A percentile compares a stretch with the other conserved stretches of the same genome.
Conservation (phyloP, 345 rosid species). For the Salix suchowensis region DNA sequence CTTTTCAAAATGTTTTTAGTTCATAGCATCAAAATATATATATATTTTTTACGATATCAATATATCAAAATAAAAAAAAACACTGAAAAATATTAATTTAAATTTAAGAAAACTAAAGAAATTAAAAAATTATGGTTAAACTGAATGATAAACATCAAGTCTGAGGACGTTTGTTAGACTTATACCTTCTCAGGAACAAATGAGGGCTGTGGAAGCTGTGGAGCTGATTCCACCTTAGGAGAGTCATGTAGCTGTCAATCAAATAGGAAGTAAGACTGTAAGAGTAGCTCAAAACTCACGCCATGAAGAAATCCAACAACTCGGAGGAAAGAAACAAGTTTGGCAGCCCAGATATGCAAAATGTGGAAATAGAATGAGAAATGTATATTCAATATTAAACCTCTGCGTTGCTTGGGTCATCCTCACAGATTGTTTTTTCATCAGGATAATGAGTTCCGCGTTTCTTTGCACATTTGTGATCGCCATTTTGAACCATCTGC, state of each 20-base stretch:
- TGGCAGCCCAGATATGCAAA: background rate
- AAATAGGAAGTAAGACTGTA: conserved; percentile 3
- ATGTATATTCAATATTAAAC: conserved; percentile 17
- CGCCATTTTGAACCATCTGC: conserved; percentile 74
- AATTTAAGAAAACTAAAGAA: too few species aligned
- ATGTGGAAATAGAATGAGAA: background rate
- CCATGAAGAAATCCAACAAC: background rate
- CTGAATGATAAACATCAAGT: too few species aligned
- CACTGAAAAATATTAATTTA: too few species aligned
- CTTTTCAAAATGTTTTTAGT: too few species aligned
- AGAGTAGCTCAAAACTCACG: background rate
- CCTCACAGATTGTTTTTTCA: conserved; percentile 52
- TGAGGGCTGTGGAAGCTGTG: conserved; percentile 23
- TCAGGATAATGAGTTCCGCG: conserved; percentile 20
- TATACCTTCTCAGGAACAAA: conserved; percentile 37
- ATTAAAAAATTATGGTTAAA: too few species aligned
- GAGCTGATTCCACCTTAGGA: conserved; percentile 24
- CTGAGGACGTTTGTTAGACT: conserved; percentile 5
- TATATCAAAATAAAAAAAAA: too few species aligned
- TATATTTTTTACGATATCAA: too few species aligned
- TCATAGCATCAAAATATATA: too few species aligned
- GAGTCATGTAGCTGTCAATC: conserved; percentile 39
- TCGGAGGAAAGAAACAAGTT: background rate
- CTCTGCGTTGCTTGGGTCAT: conserved; percentile 36
- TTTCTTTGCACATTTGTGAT: conserved; percentile 54